Evolutionary conservation across 2,329 filamentous ascomycete species (phyloP).

Genomic region (Volutella citrinella): DNA sequence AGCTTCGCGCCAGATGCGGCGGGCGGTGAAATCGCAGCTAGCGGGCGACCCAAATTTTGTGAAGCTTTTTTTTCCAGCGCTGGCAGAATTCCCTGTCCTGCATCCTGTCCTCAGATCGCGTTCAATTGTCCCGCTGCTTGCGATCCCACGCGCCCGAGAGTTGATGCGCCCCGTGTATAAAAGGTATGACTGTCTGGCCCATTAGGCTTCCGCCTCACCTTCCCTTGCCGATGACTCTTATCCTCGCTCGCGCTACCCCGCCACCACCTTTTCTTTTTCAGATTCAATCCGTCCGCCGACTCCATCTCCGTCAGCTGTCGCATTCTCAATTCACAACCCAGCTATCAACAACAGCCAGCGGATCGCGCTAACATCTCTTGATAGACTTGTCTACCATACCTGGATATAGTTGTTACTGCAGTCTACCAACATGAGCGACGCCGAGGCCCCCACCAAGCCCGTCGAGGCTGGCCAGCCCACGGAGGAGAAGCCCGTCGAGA

Average conservation of each 20-base stretch:
- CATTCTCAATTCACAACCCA: too few species aligned
- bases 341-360: too few species aligned
- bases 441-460: slow-evolving; percentile 37
- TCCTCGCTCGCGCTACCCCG: slow-evolving; percentile 23
- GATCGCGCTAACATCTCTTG: too few species aligned
- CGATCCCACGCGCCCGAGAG: too few species aligned
- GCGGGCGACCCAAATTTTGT: slow-evolving; percentile 16
- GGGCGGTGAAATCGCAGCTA: slow-evolving; percentile 30
- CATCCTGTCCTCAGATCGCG: slow-evolving; percentile 10
- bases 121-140: slow-evolving; percentile 8
- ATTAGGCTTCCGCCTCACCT: slow-evolving; percentile 6
- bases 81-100: slow-evolving; percentile 24
- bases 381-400: slow-evolving; percentile 10
- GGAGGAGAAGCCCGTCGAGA: slow-evolving; percentile 26
- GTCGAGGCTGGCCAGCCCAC: slow-evolving; percentile 32
- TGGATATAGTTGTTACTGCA: slow-evolving; percentile 7
- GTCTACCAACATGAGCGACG: slow-evolving; percentile 45
- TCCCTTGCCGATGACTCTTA: slow-evolving; percentile 23
- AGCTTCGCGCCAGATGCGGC: slow-evolving; percentile 22
- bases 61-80: slow-evolving; percentile 19
- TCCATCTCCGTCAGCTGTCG: too few species aligned
- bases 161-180: too few species aligned
- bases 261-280: slow-evolving; percentile 22
- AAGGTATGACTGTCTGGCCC: slow-evolving; percentile 4
- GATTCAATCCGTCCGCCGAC: too few species aligned